These are phyloP conservation scores for Naumovozyma baii DNA, from an alignment of 805 yeast genomes.

Conservation along the genomic window DNA sequence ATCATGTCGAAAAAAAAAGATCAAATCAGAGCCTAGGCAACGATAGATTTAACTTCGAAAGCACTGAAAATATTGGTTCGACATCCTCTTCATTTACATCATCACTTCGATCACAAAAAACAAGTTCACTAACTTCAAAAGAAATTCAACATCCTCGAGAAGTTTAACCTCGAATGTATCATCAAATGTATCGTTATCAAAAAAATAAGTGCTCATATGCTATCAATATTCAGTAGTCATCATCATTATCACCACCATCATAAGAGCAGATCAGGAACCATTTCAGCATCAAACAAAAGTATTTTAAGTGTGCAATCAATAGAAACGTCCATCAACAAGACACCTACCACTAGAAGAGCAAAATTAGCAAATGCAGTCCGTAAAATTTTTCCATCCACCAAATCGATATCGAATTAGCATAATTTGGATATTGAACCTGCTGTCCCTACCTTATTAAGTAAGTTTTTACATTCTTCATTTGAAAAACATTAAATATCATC, in stretches of 20 bases:
- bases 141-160: background rate
- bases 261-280: background rate
- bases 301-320: background rate
- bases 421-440: slow-evolving; percentile 11
- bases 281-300: background rate
- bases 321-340: background rate
- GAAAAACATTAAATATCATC: slow-evolving; percentile 16
- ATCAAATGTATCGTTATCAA: background rate
- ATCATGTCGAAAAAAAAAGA: background rate
- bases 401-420: slow-evolving; percentile 7
- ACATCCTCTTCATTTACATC: background rate
- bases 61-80: background rate
- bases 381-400: slow-evolving; percentile 15
- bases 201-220: background rate
- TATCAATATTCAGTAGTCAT: background rate
- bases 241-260: background rate
- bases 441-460: slow-evolving; percentile 15
- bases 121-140: background rate
- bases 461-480: slow-evolving; percentile 20
- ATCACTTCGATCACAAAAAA: background rate
- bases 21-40: background rate
- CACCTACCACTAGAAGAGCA: background rate
- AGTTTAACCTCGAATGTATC: background rate
- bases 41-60: background rate
- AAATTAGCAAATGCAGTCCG: background rate